phyloP scores from a whole-genome alignment of 2,329 filamentous ascomycete genomes.

The Stachybotrys elegans region DNA sequence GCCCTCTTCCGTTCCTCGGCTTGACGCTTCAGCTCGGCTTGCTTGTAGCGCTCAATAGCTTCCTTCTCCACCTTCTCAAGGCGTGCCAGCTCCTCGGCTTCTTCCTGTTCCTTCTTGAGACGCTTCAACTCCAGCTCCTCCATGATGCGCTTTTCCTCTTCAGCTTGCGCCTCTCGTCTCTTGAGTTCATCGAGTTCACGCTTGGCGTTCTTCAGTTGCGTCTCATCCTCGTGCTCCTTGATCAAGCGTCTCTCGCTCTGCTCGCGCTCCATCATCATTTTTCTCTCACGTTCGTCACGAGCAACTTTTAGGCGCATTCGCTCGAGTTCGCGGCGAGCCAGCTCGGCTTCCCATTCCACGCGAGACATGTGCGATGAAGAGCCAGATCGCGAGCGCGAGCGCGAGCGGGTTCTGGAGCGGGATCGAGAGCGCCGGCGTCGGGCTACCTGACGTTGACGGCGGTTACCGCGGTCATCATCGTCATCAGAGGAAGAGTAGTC shows the following conservation, averaged over 20 bases:
- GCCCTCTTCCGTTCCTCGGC: slow-evolving; percentile 42
- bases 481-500: slow-evolving; percentile 37
- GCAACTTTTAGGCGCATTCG: slow-evolving; percentile 36
- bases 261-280: too few relatives aligned
- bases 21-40: slow-evolving; percentile 40
- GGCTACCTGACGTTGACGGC: slow-evolving; percentile 19
- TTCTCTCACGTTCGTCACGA: slow-evolving; percentile 33
- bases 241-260: slow-evolving; percentile 28
- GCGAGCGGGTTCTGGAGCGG: slow-evolving; percentile 20
- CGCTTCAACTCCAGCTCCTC: slow-evolving; percentile 42
- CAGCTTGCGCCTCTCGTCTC: slow-evolving; percentile 38
- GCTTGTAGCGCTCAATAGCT: slow-evolving; percentile 47
- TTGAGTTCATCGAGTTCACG: slow-evolving; percentile 43
- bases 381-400: slow-evolving; percentile 29
- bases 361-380: slow-evolving; percentile 34
- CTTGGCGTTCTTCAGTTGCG: slow-evolving; percentile 45
- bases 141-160: slow-evolving; percentile 46
- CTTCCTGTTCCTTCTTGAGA: slow-evolving; percentile 37
- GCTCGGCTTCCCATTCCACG: slow-evolving; percentile 36
- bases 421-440: slow-evolving; percentile 21
- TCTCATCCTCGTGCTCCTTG: slow-evolving; percentile 37
- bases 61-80: slow-evolving; percentile 41
- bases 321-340: slow-evolving; percentile 37
- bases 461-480: slow-evolving; percentile 23
- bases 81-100: slow-evolving; percentile 37